Percentiles rank a stretch among this genome's conserved stretches.
Conservation (phyloP, 331 rosid genomes). For the Malus hybrid region DNA sequence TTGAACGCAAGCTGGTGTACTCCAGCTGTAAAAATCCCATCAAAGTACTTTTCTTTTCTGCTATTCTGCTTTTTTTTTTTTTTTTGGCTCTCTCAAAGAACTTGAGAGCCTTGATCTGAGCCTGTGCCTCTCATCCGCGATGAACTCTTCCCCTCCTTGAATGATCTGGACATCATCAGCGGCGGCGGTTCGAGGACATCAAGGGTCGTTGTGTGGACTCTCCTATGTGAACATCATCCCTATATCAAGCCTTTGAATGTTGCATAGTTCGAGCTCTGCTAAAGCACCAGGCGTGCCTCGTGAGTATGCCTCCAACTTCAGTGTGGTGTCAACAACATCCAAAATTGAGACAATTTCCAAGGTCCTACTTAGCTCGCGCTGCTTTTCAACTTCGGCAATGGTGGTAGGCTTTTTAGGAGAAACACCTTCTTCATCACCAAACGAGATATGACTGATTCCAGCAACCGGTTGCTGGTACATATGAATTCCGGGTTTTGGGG, state of each 20-base stretch:
- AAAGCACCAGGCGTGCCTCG: background rate
- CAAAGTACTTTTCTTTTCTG: no score
- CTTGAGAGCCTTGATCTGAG: conserved; percentile 92
- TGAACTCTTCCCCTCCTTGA: conserved; percentile 80
- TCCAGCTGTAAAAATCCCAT: no score
- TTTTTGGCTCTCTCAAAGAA: conserved; percentile 85
- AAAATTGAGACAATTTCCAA: conserved; percentile 44
- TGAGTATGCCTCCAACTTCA: conserved; percentile 6
- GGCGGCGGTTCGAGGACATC: conserved; percentile 26
- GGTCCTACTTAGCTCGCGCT: conserved; percentile 90
- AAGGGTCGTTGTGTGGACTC: conserved; percentile 12
- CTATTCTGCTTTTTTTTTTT: conserved; percentile 31
- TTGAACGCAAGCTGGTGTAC: no score
- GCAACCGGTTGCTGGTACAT: conserved; percentile 89
- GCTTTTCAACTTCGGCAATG: conserved; percentile 91
- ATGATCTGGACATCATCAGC: conserved; percentile 68
- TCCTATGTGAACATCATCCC: conserved; percentile 11
- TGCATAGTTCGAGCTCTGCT: conserved; percentile 13
- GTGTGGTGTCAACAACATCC: conserved; percentile 9
- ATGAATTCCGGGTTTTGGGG: conserved; percentile 62
- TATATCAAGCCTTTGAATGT: background rate
- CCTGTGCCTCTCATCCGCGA: conserved; percentile 78
- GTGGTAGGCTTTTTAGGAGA: conserved; percentile 72
- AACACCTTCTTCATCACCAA: conserved; percentile 67
- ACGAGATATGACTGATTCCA: conserved; percentile 94